Evolutionary conservation across 345 rosid species (phyloP).

Genomic region (Pelargonium nanum): DNA sequence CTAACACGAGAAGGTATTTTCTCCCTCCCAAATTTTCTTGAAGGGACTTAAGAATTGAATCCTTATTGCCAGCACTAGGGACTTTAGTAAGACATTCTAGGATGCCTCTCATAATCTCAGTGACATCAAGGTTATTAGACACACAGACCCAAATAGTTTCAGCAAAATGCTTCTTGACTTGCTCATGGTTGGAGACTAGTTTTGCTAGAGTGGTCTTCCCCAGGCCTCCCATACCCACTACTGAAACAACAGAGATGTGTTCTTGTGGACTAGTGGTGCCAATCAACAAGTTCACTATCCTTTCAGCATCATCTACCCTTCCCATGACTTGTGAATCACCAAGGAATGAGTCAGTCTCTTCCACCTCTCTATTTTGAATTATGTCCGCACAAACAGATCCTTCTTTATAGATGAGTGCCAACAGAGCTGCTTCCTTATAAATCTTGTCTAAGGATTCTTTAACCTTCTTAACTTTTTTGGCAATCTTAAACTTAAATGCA

Average conservation of each 20-base stretch:
- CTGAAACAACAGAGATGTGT: background rate
- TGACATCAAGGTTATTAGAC: slow-evolving; percentile 5
- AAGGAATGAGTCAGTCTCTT: slow-evolving; percentile 1
- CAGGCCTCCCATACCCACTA: slow-evolving; percentile 13
- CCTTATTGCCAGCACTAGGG: background rate
- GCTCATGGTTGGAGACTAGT: background rate
- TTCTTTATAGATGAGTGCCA: too few species aligned
- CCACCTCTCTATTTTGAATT: too few species aligned
- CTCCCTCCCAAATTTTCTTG: background rate
- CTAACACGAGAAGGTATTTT: slow-evolving; percentile 13
- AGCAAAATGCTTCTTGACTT: slow-evolving; percentile 8
- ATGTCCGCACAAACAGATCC: too few species aligned
- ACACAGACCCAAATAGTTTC: slow-evolving; percentile 9
- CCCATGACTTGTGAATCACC: slow-evolving; percentile 7
- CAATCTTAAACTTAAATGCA: background rate
- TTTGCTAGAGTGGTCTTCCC: slow-evolving; percentile 18
- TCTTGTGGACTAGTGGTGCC: background rate
- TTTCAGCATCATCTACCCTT: slow-evolving; percentile 6
- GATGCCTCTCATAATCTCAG: slow-evolving; percentile 7
- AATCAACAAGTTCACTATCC: slow-evolving; percentile 5
- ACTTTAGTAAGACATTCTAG: background rate
- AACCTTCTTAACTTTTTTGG: background rate
- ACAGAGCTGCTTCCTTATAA: background rate
- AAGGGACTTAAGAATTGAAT: background rate
- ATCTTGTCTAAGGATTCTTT: background rate